A percentile compares a stretch with the other conserved stretches of the same genome.
Evolutionary conservation across 805 yeast genomes (phyloP).

Genomic region (Candida ulmi): DNA sequence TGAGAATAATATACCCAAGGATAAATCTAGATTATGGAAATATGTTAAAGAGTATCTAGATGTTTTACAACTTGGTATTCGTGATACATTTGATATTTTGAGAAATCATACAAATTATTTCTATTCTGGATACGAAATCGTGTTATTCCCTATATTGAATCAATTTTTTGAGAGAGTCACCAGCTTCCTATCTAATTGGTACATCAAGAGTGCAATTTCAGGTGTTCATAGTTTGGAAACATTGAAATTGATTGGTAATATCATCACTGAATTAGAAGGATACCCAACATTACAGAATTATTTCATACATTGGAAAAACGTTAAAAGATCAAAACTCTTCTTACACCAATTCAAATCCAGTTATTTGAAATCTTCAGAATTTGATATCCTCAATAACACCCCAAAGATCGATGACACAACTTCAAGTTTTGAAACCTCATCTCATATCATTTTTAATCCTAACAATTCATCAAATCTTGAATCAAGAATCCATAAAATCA

Average conservation of each 20-base stretch:
- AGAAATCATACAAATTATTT: conserved; percentile 15
- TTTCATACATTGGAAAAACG: conserved; percentile 14
- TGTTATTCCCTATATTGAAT: conserved; percentile 8
- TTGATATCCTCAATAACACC: conserved; percentile 5
- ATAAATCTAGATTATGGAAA: conserved; percentile 7
- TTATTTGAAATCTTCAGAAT: neutral
- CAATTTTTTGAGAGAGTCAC: conserved; percentile 11
- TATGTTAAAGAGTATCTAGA: conserved; percentile 2
- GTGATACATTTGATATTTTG: conserved; percentile 15
- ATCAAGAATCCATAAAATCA: conserved; percentile 9
- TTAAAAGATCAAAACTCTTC: conserved; percentile 8
- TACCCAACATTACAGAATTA: conserved; percentile 13
- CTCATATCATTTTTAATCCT: conserved; percentile 3
- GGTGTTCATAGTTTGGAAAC: conserved; percentile 4
- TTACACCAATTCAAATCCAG: conserved; percentile 10
- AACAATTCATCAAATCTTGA: conserved; percentile 8
- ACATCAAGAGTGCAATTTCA: conserved; percentile 8
- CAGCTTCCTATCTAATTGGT: conserved; percentile 2
- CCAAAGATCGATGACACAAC: conserved; percentile 9
- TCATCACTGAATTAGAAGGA: conserved; percentile 16
- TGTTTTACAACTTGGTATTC: conserved; percentile 4
- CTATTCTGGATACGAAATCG: conserved; percentile 16
- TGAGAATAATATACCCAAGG: conserved; percentile 9
- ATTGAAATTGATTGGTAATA: conserved; percentile 11
- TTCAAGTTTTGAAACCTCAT: conserved; percentile 8